Evolutionary conservation across 805 yeast genomes (phyloP).

Genomic region (Nakazawaea sp.): DNA sequence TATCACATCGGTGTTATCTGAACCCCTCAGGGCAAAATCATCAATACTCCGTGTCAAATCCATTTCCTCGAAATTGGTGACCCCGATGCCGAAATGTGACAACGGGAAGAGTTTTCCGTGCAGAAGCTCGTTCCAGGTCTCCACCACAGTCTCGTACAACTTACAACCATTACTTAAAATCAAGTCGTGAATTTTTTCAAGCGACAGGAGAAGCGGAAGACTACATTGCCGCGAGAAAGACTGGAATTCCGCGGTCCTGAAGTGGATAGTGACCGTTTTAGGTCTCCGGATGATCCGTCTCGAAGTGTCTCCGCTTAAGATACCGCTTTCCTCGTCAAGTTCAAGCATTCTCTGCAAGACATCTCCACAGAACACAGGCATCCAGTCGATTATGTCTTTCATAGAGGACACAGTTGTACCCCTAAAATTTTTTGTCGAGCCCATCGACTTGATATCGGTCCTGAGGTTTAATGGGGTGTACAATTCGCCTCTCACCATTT

Average conservation of each 20-base stretch:
- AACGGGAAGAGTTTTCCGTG: slow-evolving; percentile 36
- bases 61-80: slow-evolving; percentile 46
- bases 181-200: slow-evolving; percentile 27
- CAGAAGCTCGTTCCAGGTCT: slow-evolving; percentile 17
- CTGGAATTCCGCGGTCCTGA: slow-evolving; percentile 18
- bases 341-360: slow-evolving; percentile 65
- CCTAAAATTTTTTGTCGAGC: slow-evolving; percentile 76
- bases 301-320: slow-evolving; percentile 9
- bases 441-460: slow-evolving; percentile 76
- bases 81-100: slow-evolving; percentile 39
- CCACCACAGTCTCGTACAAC: slow-evolving; percentile 18
- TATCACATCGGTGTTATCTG: slow-evolving; percentile 6
- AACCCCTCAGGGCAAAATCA: slow-evolving; percentile 14
- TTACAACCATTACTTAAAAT: slow-evolving; percentile 17
- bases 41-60: slow-evolving; percentile 21
- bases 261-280: slow-evolving; percentile 40
- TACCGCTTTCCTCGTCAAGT: slow-evolving; percentile 53
- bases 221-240: slow-evolving; percentile 35
- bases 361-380: slow-evolving; percentile 78
- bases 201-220: slow-evolving; percentile 27
- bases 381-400: slow-evolving; percentile 68
- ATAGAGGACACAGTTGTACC: slow-evolving; percentile 42
- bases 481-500: slow-evolving; percentile 59
- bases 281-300: slow-evolving; percentile 36
- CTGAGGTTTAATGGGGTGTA: slow-evolving; percentile 48